Base-by-base conservation (phyloP, 2,329 filamentous ascomycete species). In the Ceratocystis colombiana region DNA sequence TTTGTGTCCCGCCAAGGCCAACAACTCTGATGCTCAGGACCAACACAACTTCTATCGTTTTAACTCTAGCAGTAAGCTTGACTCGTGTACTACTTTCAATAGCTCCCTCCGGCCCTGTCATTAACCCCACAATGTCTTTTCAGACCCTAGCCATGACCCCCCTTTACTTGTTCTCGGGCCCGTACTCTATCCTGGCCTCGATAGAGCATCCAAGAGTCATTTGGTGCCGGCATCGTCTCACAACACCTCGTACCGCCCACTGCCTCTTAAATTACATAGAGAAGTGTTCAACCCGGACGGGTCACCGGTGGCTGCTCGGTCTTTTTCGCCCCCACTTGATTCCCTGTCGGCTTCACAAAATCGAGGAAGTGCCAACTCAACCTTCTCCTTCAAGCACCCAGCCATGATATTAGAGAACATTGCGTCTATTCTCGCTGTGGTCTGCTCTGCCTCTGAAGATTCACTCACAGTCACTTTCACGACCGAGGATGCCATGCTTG, bases 381-480 rank as follows among this genome's bases (percentile, higher is more conserved):
- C 62, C 28, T 45, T 67, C 62, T 45, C 20, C 2, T 65, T 65
- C 63, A 62, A 48, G 41, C 61, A 65, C 22, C 62, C 66, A 5
- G 22, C 55, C 20, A 46, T 67, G 8, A n/a, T 64, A 8, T 55
- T 67, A 28, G 55, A 65, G 20, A 64, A 45, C 25, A 62, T 65
- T 62, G 45, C 20, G 2, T 30, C 45, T 15, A 37, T 67, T 3
- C 5, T 57, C 15, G 17, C n/a, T 45, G 62, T 65, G 1, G 33
- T 12, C 3, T 67, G 62, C 17, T 25, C 22, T 33, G n/a, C 15
- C 12, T 48, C 25, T 17, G 10, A 41, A 8, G n/a, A 33, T 15
- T 20, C 17, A 3, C 61, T 61, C 22, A 44, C n/a, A 8, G 22
- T 67, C 2, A 44, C 8, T 8, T 65, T 67, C 44, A 25, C 59